Percentiles rank a stretch among this genome's conserved stretches.
Evolutionary conservation across 345 rosid species (phyloP).

Genomic region (Gossypium longicalyx): DNA sequence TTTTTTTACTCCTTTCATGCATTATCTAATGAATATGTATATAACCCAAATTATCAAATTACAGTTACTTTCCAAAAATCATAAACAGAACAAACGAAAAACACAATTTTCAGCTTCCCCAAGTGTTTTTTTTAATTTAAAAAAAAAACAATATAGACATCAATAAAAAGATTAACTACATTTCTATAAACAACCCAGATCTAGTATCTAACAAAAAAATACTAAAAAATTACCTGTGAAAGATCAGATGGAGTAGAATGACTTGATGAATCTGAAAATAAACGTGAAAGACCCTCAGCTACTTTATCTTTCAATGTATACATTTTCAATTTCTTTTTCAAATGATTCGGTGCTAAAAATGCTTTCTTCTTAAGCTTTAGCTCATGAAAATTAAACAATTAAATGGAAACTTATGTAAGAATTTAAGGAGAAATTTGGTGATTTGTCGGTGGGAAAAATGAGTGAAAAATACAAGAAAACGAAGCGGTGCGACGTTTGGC

Average conservation of each 20-base stretch:
- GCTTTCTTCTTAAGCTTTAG: neutral
- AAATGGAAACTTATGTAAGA: neutral
- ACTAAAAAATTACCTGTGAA: slow-evolving; percentile 37
- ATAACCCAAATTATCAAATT: neutral
- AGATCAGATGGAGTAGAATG: slow-evolving; percentile 28
- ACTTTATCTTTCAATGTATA: slow-evolving; percentile 63
- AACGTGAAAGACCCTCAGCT: slow-evolving; percentile 61
- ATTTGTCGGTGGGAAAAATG: neutral
- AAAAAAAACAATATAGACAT: too few relatives aligned
- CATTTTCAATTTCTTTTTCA: slow-evolving; percentile 29
- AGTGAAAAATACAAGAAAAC: neutral
- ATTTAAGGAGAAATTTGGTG: neutral
- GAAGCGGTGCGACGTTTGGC: neutral
- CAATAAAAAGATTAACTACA: neutral
- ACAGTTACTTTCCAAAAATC: neutral
- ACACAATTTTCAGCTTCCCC: too few relatives aligned
- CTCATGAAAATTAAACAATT: neutral
- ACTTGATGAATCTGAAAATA: slow-evolving; percentile 51
- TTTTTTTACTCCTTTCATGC: neutral
- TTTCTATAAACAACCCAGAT: neutral
- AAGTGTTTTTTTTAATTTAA: too few relatives aligned
- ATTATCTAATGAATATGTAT: neutral
- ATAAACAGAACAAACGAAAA: neutral
- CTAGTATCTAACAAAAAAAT: neutral
- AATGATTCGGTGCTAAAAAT: neutral